Conservation (phyloP, 768 basidiomycete genomes). For the Lyophyllum semitale region DNA sequence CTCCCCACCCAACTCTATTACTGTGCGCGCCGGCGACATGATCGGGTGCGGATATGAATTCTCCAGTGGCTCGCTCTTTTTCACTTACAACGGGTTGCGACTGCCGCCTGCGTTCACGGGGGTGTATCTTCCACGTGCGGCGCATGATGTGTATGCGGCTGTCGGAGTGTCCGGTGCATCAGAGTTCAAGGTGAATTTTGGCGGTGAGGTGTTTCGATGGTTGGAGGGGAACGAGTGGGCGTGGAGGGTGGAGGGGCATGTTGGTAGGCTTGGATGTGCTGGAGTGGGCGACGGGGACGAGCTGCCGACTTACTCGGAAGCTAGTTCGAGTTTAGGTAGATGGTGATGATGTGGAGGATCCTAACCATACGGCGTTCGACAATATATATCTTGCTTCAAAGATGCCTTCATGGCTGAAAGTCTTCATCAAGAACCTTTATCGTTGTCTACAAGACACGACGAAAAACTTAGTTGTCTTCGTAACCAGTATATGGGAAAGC, state of each 20-base stretch:
- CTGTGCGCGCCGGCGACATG: slow-evolving; percentile 46
- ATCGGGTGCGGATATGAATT: slow-evolving; percentile 71
- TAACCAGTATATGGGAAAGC: not conserved
- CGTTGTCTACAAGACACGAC: not conserved
- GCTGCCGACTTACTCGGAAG: slow-evolving; percentile 40
- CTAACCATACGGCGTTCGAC: not conserved
- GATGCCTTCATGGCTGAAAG: not conserved
- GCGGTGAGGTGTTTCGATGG: slow-evolving; percentile 60
- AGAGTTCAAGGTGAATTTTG: slow-evolving; percentile 67
- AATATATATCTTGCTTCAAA: not conserved
- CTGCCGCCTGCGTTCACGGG: slow-evolving; percentile 61
- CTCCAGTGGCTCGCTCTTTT: slow-evolving; percentile 53
- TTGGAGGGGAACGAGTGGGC: slow-evolving; percentile 64
- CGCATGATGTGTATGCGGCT: slow-evolving; percentile 64
- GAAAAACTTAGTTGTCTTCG: not conserved
- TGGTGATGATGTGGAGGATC: not conserved
- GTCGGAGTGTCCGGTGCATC: slow-evolving; percentile 58
- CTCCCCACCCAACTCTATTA: slow-evolving; percentile 25
- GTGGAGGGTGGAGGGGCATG: slow-evolving; percentile 65
- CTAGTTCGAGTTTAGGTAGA: not conserved
- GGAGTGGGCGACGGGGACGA: slow-evolving; percentile 41
- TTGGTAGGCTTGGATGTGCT: slow-evolving; percentile 46
- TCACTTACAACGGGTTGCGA: slow-evolving; percentile 61
- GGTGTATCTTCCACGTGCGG: slow-evolving; percentile 52
- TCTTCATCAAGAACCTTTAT: not conserved